Evolutionary conservation across 345 rosid species (phyloP), one percentile per base, ranked within the genome.

Genomic region (Populus ilicifolia): DNA sequence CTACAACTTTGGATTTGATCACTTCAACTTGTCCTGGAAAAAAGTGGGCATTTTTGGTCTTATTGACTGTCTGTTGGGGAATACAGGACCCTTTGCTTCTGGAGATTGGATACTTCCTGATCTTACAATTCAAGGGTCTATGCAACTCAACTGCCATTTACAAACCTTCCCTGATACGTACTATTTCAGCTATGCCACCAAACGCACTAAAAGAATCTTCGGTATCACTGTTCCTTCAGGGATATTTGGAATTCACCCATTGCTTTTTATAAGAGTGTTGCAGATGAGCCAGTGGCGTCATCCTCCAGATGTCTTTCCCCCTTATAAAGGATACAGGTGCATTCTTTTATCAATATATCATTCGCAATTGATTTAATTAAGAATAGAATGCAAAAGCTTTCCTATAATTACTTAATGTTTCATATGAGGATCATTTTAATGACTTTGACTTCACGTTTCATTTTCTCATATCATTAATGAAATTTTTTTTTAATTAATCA

Each of bases 31-130:
- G 86, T 87, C 97, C 0, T 81, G 99, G 91, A 94, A 73, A 88
- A 90, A 91, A 82, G 63, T 77, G 23, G 94, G 99, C 65, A 35
- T 94, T 41, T 72, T 84, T 64, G 97, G 99, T 69, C 91, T 96
- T 13, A 75, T 88, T 1, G 87, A 92, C 73, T 85, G 85, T 46
- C 91, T 96, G 0, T 50, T 93, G 76, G 98, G 98, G 54, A 92
- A 90, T 69, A 66, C 89, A 8, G 98, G 99, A 4, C 99, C 99
- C 29, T 90, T 93, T 67, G 90, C 93, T 18, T 81, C 96, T 0
- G 95, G 85, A 68, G 99, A 96, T 76, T 96, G 99, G 99, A 90
- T 96, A 72, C 89, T 96, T 43, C 95, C 99, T 20, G 99, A 96
- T 75, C 96, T 96, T 70, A 92, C 99, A 7, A 88, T 96, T 80